Conservation (phyloP, 345 rosid genomes). For the Citrus trifoliata region DNA sequence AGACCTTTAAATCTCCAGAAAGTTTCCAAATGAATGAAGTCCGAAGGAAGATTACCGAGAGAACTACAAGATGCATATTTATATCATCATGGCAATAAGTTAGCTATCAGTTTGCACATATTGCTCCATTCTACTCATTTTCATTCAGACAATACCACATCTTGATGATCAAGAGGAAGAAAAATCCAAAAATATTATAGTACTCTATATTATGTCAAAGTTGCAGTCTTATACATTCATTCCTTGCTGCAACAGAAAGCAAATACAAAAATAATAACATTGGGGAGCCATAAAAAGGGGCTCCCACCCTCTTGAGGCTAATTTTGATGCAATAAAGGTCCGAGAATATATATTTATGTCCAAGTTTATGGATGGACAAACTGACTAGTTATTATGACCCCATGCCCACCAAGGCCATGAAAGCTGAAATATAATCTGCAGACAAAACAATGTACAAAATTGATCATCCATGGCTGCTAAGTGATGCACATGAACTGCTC, state of each 20-base stretch:
- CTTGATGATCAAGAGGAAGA: neutral
- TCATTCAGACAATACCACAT: neutral
- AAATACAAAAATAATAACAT: neutral
- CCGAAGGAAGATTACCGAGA: neutral
- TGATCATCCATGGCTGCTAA: constrained; percentile 71
- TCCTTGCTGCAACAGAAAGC: constrained; percentile 6
- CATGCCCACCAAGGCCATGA: constrained; percentile 30
- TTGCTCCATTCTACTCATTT: neutral
- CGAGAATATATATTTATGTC: constrained; percentile 1
- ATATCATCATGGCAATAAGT: neutral
- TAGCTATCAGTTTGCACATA: too few relatives aligned
- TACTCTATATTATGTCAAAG: constrained; percentile 16
- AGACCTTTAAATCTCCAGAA: neutral
- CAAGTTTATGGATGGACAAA: constrained; percentile 15
- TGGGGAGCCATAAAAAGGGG: constrained; percentile 37
- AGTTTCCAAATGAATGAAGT: neutral
- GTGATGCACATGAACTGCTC: constrained; percentile 68
- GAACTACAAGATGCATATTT: neutral
- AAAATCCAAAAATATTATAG: neutral
- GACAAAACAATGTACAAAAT: constrained; percentile 40
- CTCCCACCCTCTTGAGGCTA: constrained; percentile 23
- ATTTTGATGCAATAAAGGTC: constrained; percentile 13
- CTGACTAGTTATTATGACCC: neutral
- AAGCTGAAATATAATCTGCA: constrained; percentile 29
- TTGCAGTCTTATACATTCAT: constrained; percentile 19